Conservation (phyloP, 2,329 filamentous ascomycete species). For the Chrysosporium keratinophilum region DNA sequence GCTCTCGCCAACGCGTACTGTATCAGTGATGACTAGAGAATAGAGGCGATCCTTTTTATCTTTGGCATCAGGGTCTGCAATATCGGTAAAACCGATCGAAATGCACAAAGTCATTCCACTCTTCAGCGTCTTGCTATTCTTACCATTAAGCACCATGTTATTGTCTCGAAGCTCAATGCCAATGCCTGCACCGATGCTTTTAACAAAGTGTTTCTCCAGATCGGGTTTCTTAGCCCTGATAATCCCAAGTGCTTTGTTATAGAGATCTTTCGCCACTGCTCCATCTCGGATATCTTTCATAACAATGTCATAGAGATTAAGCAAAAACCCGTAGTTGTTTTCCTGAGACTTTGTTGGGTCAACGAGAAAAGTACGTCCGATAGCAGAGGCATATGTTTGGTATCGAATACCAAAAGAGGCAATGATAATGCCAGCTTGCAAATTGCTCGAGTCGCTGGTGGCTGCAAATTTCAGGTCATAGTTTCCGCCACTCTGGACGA, state of each 20-base stretch:
- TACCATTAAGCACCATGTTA: conserved; percentile 73
- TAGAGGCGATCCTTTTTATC: conserved; percentile 85
- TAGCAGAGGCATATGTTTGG: conserved; percentile 86
- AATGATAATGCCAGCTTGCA: conserved; percentile 89
- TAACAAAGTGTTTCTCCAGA: conserved; percentile 86
- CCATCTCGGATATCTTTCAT: conserved; percentile 87
- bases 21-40: conserved; percentile 83
- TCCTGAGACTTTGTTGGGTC: conserved; percentile 96
- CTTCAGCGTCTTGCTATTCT: conserved; percentile 72
- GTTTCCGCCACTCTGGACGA: conserved; percentile 88
- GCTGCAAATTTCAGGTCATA: conserved; percentile 78
- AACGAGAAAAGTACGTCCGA: conserved; percentile 88
- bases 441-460: conserved; percentile 67
- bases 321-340: conserved; percentile 80
- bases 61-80: conserved; percentile 75
- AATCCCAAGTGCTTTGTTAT: conserved; percentile 69
- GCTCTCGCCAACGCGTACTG: conserved; percentile 67
- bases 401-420: conserved; percentile 86
- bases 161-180: conserved; percentile 83
- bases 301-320: conserved; percentile 75
- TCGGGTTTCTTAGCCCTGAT: conserved; percentile 89
- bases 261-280: conserved; percentile 76
- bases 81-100: conserved; percentile 78
- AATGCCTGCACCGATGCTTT: conserved; percentile 83
- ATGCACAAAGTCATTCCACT: conserved; percentile 96